phyloP scores from a whole-genome alignment of 2,329 filamentous ascomycete species.

The Rosellinia necatrix region DNA sequence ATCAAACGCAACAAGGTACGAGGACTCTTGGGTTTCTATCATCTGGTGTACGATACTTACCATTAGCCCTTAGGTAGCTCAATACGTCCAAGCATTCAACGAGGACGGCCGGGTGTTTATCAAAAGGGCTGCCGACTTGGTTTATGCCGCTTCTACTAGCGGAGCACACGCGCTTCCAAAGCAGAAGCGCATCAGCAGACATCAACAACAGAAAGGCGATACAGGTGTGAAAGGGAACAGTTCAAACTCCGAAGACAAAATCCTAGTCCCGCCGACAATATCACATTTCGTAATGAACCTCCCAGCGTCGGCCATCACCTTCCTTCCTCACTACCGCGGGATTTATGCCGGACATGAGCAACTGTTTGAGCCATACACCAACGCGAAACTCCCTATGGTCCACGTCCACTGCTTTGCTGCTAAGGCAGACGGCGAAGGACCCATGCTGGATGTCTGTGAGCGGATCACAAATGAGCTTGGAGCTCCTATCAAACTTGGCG shows the following conservation, averaged over 20 bases:
- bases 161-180: slow-evolving; percentile 60
- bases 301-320: slow-evolving; percentile 84
- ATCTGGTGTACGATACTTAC: slow-evolving; percentile 15
- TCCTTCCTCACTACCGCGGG: slow-evolving; percentile 76
- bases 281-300: slow-evolving; percentile 99
- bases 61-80: slow-evolving; percentile 52
- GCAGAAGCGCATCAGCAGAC: slow-evolving; percentile 54
- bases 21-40: slow-evolving; percentile 12
- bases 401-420: slow-evolving; percentile 95
- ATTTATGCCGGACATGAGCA: slow-evolving; percentile 74
- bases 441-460: slow-evolving; percentile 66
- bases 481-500: slow-evolving; percentile 59
- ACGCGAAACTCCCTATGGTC: slow-evolving; percentile 72
- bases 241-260: slow-evolving; percentile 39
- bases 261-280: slow-evolving; percentile 73
- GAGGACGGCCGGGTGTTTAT: slow-evolving; percentile 84
- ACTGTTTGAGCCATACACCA: slow-evolving; percentile 66
- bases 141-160: slow-evolving; percentile 55
- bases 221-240: slow-evolving; percentile 32
- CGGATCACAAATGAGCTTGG: slow-evolving; percentile 67
- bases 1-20: slow-evolving; percentile 78
- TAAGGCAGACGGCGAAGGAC: slow-evolving; percentile 75
- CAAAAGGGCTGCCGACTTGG: slow-evolving; percentile 65
- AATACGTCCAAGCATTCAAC: slow-evolving; percentile 80
- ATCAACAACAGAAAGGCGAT: slow-evolving; percentile 34